Base-by-base conservation (phyloP, 1,284 basidiomycete genomes). In the Ganoderma sinense region DNA sequence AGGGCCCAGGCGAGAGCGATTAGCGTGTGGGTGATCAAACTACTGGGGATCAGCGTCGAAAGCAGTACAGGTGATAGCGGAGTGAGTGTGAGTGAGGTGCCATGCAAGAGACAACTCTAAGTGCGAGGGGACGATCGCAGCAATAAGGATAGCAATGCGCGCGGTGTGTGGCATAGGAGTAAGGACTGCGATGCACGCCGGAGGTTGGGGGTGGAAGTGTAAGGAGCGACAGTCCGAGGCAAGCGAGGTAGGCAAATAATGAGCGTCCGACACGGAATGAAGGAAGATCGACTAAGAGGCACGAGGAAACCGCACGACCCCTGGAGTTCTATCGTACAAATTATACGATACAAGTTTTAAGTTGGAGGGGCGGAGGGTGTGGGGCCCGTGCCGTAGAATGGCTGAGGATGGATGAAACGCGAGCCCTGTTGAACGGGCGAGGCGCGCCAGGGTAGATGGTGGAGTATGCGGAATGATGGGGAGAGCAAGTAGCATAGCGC, bases 331-430 rank as follows among this genome's bases (percentile, higher is more conserved):
- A 71, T 71, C 72, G 72, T 73, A 73, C 59, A 61, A 67, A 73
- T 67, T 70, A 71, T 67, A 72, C 68, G 68, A 72, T 72, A 75
- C 72, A 72, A 72, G 60, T 66, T 72, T 70, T 69, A 60, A 64
- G 59, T 55, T 51, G 69, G 65, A 56, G 67, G 63, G 36, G 29
- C 26, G 64, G 41, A 55, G 18, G 26, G 64, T 43, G 36, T 48
- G 40, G 53, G 41, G 67, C 39, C 61, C 45, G 53, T 45, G 67
- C 56, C 65, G 67, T 18, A 31, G 26, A 58, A 41, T 14, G 68
- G 61, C n/a, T 60, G 11, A 14, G 33, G 39, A n/a, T 39, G 61
- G 43, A 16, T 39, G 39, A 39, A 59, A 36, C 8, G 39, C 43
- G 31, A 29, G 55, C 41, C 39, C 40, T 18, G 64, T 56, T 29